Evolutionary conservation across 2,329 filamentous ascomycete genomes (phyloP), one percentile per base, ranked within the genome.

Genomic region (Aspergillus costaricaensis): DNA sequence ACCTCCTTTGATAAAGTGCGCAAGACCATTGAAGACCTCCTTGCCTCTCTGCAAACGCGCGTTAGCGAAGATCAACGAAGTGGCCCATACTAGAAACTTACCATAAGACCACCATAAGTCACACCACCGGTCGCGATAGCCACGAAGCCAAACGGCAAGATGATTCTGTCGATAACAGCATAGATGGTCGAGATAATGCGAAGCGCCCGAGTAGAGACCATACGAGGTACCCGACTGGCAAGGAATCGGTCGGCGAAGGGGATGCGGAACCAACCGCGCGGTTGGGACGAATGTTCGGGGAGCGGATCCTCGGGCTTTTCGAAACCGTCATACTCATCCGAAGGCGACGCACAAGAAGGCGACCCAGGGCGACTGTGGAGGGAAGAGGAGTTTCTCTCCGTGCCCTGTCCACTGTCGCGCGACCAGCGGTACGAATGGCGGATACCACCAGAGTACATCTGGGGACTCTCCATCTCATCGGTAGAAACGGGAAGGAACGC

Each of bases 1-100:
- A 3, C 91, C 91, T 49, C 94, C 94, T 75, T 98, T 98, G 75
- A 97, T 88, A 80, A 91, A 96, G 73, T 98, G 94, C 7, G 94
- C 94, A 44, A 97, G 82, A 2, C 94, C 92, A 67, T 88, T 93
- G 80, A 94, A 96, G 59, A 97, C 80, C 2, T 82, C 81, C 21
- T 76, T 75, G 5, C 85, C 89, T 74, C 89, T 88, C 89, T 92
- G 65, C 19, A 21, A 36, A 30, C 4, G 25, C 17, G 25, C n/a
- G 48, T 68, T 59, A 68, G 62, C 51, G 3, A 39, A 30, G 9
- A 4, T 25, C 3, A 19, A 19, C 5, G 6, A 21, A 3, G 43
- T 7, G 9, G 23, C 17, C n/a, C 23, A n/a, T 21, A 6, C 43
- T 19, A 8, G 19, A 49, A 12, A 83, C 90, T 84, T 83, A 93